Base-by-base conservation (phyloP, 306 rosid species). In the Coriaria nepalensis region DNA sequence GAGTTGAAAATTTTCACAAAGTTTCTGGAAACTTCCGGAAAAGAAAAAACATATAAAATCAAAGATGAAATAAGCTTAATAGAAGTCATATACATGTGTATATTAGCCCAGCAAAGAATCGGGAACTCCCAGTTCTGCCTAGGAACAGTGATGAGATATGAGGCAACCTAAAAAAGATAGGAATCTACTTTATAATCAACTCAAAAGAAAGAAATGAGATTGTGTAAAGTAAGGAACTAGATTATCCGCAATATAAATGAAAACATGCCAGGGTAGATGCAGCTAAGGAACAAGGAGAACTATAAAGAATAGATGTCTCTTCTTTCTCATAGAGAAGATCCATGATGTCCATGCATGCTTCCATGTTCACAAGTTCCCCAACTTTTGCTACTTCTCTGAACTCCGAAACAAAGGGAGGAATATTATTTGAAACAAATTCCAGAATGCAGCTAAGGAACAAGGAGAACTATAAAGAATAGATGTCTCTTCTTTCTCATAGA, bases 261-360 rank as follows among this genome's bases (percentile, higher is more conserved):
- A 9, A 53, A 59, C 58, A 39, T 70, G 74, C 97, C 93, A 88
- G 68, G 63, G 79, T 41, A 49, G 95, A 77, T 47, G 93, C 93
- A 64, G 97, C 93, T 10, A 84, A 75, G 47, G 70, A 74, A 38
- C 10, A 45, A 58, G 88, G 80, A 68, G 80, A 70, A 50, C 64
- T 61, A 50, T 53, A 74, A 44, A 70, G 78, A 45, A 53, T 10
- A 0, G 80, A 64, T 48, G 74, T 70, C 67, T 83, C 81, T 69
- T 83, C 82, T 64, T 70, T 83, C 60, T 88, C 93, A 47, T 83
- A 88, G 39, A 83, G 84, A 55, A 83, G 80, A 64, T 83, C 97
- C 95, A 88, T 72, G 62, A 84, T 67, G 20, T 88, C 84, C 73
- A 81, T 72, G 72, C 95, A 73, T 47, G 70, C 80, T 62, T 81